Percentiles rank a stretch among this genome's conserved stretches.
Evolutionary conservation across 306 rosid genomes (phyloP).

Genomic region (Astragalus membranaceus): DNA sequence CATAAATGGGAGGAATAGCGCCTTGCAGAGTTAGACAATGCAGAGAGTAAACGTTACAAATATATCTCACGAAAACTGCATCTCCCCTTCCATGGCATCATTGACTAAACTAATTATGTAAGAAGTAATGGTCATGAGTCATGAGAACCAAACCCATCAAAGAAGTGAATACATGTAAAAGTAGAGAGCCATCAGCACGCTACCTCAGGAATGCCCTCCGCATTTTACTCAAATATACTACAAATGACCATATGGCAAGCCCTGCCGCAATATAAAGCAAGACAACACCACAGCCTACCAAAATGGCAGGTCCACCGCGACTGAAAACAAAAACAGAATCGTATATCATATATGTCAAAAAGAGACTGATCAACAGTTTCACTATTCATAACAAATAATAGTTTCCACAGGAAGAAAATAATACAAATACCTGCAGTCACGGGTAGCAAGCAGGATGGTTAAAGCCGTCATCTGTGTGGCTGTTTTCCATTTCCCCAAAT

Average conservation of each 20-base stretch:
- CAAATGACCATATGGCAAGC: conserved; percentile 82
- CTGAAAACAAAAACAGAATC: conserved; percentile 35
- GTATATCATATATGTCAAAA: conserved; percentile 19
- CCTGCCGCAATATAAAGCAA: conserved; percentile 88
- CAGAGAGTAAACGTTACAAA: conserved; percentile 5
- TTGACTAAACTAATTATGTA: conserved; percentile 4
- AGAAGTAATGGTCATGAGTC: conserved; percentile 14
- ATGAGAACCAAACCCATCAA: conserved; percentile 7
- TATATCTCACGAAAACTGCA: conserved; percentile 16
- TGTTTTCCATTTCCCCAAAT: conserved; percentile 98
- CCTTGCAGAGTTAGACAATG: neutral
- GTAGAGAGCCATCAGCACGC: conserved; percentile 17
- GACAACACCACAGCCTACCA: conserved; percentile 58
- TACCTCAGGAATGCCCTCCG: conserved; percentile 64
- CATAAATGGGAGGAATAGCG: conserved; percentile 11
- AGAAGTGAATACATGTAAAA: conserved; percentile 7
- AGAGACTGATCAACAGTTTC: neutral
- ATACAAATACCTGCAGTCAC: conserved; percentile 68
- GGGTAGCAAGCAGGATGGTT: conserved; percentile 76
- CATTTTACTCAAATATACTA: conserved; percentile 71
- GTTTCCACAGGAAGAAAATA: conserved; percentile 3
- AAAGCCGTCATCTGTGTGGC: conserved; percentile 86
- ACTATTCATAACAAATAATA: neutral
- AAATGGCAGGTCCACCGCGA: conserved; percentile 58
- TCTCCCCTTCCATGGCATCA: conserved; percentile 19